phyloP scores from a whole-genome alignment of 1,284 basidiomycete genomes.

The Coniferiporia weirii region DNA sequence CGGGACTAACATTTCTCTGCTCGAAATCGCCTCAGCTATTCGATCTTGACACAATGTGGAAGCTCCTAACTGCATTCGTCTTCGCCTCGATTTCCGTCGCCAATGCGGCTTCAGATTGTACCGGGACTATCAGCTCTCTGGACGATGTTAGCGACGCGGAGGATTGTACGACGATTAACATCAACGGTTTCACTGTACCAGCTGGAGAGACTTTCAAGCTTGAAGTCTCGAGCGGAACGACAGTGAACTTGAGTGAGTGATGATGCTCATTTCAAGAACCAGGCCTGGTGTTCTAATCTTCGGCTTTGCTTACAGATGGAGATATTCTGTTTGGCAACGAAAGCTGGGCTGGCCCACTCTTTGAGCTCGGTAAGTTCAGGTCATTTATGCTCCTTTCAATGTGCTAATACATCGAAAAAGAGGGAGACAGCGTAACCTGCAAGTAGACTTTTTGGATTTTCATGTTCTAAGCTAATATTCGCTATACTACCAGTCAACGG shows the following conservation, averaged over 20 bases:
- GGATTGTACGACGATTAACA: slow-evolving; percentile 42
- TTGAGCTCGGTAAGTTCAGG: slow-evolving; percentile 23
- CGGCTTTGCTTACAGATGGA: too few species aligned
- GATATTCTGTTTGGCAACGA: slow-evolving; percentile 26
- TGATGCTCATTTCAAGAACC: not conserved
- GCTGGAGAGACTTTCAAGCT: slow-evolving; percentile 30
- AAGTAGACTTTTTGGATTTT: slow-evolving; percentile 6
- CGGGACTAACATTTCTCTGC: not conserved
- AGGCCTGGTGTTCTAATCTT: too few species aligned
- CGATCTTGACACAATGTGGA: slow-evolving; percentile 3
- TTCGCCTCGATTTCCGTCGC: not conserved
- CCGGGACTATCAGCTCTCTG: slow-evolving; percentile 39
- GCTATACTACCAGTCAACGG: slow-evolving; percentile 31
- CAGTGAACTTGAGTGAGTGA: slow-evolving; percentile 35
- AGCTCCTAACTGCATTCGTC: slow-evolving; percentile 6
- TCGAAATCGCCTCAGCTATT: not conserved
- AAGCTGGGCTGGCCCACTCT: slow-evolving; percentile 32
- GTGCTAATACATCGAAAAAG: slow-evolving; percentile 5
- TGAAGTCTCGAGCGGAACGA: slow-evolving; percentile 24
- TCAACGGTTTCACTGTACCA: slow-evolving; percentile 40
- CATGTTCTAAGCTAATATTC: not conserved
- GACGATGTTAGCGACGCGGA: slow-evolving; percentile 39
- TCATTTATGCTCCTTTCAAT: too few species aligned
- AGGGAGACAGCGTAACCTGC: slow-evolving; percentile 28
- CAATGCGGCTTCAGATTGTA: slow-evolving; percentile 26